Evolutionary conservation across 371 early-diverging fungal species (phyloP), one percentile per base, ranked within the genome.

Genomic region (Rhizopus sp.): DNA sequence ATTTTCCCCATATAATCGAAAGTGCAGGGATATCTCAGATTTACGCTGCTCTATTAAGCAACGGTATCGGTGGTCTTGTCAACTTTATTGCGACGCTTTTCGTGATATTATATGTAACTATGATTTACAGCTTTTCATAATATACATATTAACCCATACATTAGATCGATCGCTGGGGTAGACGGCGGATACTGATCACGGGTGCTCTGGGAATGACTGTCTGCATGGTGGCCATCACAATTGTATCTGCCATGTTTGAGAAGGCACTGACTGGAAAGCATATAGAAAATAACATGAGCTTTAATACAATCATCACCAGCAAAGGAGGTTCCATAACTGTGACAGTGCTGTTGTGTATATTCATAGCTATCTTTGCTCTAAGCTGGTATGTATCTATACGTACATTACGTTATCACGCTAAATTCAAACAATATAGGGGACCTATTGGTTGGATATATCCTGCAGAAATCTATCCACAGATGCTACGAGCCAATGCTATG

Each of bases 401-500:
- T 13, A 37, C 13, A 16, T 42, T n/a, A 16, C 13, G 10, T 3
- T 42, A 42, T 42, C 10, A 7, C 1, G 0, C 16, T 12, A 10
- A 7, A 7, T n/a, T 16, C 44, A 15, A 42, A 10, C 16, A 2
- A 44, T 23, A n/a, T 45, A 60, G 60, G 93, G 94, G 94, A 7
- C 94, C 95, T 32, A 79, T 92, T 47, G 91, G 89, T 16, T 95
- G 95, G 96, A 86, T 91, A 58, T 93, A 93, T 72, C 93, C 93
- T 35, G 84, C 93, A 90, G 68, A 68, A 32, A 68, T 68, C 3
- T 68, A 68, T 31, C 68, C 68, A 7, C 68, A 81, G 60, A 78
- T 83, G 50, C 70, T 87, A 54, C 85, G 88, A 51, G 83, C 89
- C 60, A 92, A 93, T 75, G 94, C 88, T 40, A 84, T 89, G 64